These are phyloP conservation scores for Boletus sp. DNA, from an alignment of 1,284 basidiomycete genomes.

Conservation along the genomic window DNA sequence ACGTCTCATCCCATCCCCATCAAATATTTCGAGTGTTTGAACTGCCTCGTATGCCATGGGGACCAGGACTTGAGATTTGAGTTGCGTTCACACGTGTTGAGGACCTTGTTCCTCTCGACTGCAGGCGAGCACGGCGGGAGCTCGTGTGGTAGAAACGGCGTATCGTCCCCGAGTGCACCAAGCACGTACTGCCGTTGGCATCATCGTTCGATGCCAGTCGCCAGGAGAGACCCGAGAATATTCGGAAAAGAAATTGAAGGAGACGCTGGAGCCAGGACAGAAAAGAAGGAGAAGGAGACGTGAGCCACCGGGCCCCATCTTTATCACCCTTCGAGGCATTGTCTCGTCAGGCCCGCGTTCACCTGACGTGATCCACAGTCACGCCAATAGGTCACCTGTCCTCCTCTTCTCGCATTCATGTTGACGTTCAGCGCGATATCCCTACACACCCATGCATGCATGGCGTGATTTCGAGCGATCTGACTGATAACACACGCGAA, in stretches of 20 bases:
- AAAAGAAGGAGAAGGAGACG: neutral
- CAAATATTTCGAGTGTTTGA: neutral
- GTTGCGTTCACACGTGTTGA: no score
- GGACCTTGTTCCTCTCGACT: neutral
- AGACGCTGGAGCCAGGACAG: no score
- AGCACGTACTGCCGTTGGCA: no score
- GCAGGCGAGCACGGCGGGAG: neutral
- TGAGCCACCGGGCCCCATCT: neutral
- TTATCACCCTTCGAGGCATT: constrained; percentile 16
- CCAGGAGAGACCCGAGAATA: neutral
- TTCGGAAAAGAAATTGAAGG: neutral
- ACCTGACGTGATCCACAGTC: constrained; percentile 17
- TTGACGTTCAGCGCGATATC: neutral
- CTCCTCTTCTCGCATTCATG: constrained; percentile 3
- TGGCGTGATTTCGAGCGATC: neutral
- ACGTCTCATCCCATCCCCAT: neutral
- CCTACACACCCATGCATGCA: neutral
- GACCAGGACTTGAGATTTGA: no score
- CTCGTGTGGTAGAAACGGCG: no score
- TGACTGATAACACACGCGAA: neutral
- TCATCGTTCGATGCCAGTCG: neutral
- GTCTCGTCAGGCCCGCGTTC: constrained; percentile 11
- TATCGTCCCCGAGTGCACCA: no score
- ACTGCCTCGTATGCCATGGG: no score
- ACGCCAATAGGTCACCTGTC: constrained; percentile 17